phyloP scores from a whole-genome alignment of 257 asterid genomes.

The Nyctanthes arbortristis region DNA sequence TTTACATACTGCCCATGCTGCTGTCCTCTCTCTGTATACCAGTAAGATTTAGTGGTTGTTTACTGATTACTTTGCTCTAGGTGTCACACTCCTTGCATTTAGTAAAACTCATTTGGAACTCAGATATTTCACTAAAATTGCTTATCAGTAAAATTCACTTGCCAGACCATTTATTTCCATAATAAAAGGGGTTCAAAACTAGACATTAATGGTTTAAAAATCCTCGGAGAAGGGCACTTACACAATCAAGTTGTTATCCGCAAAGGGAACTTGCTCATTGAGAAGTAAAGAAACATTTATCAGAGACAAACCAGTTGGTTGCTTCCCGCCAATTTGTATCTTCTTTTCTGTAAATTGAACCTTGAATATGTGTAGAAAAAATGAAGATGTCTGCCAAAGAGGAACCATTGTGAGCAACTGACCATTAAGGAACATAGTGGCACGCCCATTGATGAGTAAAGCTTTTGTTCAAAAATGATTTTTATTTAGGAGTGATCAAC shows the following conservation, averaged over 20 bases:
- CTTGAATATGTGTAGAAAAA: constrained; percentile 84
- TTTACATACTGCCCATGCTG: not conserved
- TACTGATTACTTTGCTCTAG: not conserved
- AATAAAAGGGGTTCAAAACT: constrained; percentile 11
- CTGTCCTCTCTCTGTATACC: not conserved
- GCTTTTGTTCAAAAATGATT: not conserved
- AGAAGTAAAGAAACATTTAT: constrained; percentile 70
- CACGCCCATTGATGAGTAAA: constrained; percentile 1
- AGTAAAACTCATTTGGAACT: not conserved
- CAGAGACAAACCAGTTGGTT: constrained; percentile 80
- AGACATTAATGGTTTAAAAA: constrained; percentile 14
- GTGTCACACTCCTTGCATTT: not conserved
- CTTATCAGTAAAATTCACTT: not conserved
- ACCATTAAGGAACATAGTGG: too few species aligned
- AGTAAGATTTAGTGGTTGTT: not conserved
- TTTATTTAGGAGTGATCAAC: not conserved
- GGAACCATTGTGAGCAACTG: not conserved
- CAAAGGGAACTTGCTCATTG: constrained; percentile 86
- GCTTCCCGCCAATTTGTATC: constrained; percentile 91
- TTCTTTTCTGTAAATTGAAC: constrained; percentile 79
- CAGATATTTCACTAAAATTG: constrained; percentile 1
- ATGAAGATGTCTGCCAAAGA: constrained; percentile 84
- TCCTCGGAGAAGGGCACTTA: constrained; percentile 40
- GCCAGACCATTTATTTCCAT: constrained; percentile 6
- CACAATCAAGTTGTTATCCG: constrained; percentile 66